Evolutionary conservation across 345 rosid species (phyloP).

Genomic region (Hypericum androsaemum): DNA sequence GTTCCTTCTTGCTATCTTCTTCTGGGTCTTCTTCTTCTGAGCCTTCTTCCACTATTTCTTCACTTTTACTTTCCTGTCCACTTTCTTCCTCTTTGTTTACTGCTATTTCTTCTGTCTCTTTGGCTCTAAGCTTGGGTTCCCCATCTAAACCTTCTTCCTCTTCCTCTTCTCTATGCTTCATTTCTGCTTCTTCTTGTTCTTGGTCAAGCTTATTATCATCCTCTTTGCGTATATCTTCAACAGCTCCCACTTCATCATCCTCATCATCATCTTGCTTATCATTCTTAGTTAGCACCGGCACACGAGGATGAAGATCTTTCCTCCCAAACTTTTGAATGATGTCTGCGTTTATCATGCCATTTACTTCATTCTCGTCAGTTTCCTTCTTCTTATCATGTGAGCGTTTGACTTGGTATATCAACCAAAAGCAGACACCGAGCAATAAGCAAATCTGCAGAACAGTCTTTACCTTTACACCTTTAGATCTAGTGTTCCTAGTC

Average conservation of each 20-base stretch:
- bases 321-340: slow-evolving; percentile 51
- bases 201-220: slow-evolving; percentile 28
- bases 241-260: slow-evolving; percentile 24
- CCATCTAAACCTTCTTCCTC: slow-evolving; percentile 16
- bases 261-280: slow-evolving; percentile 32
- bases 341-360: slow-evolving; percentile 20
- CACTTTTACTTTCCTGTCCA: slow-evolving; percentile 1
- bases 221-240: slow-evolving; percentile 23
- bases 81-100: slow-evolving; percentile 28
- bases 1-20: slow-evolving; percentile 24
- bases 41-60: slow-evolving; percentile 29
- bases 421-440: slow-evolving; percentile 76
- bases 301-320: slow-evolving; percentile 52
- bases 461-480: slow-evolving; percentile 54
- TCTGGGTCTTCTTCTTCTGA: slow-evolving; percentile 20
- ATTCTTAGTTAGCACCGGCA: slow-evolving; percentile 21
- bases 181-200: slow-evolving; percentile 24
- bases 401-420: slow-evolving; percentile 80
- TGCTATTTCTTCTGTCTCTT: slow-evolving; percentile 27
- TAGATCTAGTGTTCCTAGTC: slow-evolving; percentile 61
- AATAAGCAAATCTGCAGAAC: slow-evolving; percentile 67
- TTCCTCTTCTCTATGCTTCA: slow-evolving; percentile 20
- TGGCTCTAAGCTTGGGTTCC: slow-evolving; percentile 12
- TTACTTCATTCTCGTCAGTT: slow-evolving; percentile 41
- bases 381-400: slow-evolving; percentile 86